Evolutionary conservation across 2,329 filamentous ascomycete genomes (phyloP).

Genomic region (Microcyclosporella mali): DNA sequence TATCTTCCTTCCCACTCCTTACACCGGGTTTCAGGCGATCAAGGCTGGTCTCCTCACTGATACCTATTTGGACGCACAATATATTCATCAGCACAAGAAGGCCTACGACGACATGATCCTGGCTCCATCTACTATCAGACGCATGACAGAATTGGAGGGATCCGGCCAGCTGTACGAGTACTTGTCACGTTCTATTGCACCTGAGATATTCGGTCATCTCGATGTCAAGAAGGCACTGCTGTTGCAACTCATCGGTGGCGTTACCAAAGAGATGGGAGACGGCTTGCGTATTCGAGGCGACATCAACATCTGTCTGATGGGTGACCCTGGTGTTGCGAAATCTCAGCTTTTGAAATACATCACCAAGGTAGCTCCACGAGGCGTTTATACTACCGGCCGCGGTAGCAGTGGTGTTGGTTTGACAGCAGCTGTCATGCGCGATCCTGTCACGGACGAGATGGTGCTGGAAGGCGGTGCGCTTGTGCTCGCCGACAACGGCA

Average conservation of each 20-base stretch:
- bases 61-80: constrained; percentile 91
- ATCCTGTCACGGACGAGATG: constrained; percentile 79
- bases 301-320: constrained; percentile 98
- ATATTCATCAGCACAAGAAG: constrained; percentile 94
- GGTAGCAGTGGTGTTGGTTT: constrained; percentile 77
- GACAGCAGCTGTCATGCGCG: constrained; percentile 76
- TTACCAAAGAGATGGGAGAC: constrained; percentile 93
- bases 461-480: constrained; percentile 74
- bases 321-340: constrained; percentile 98
- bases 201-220: constrained; percentile 91
- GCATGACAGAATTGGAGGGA: constrained; percentile 78
- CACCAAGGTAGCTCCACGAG: constrained; percentile 91
- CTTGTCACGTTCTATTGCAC: constrained; percentile 89
- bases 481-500: constrained; percentile 74
- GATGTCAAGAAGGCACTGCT: constrained; percentile 98
- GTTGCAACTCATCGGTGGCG: constrained; percentile 90
- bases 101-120: constrained; percentile 89
- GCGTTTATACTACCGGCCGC: constrained; percentile 75
- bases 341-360: constrained; percentile 98
- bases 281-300: constrained; percentile 99
- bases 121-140: constrained; percentile 69
- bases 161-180: constrained; percentile 94
- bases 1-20: constrained; percentile 93
- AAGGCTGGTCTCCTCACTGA: constrained; percentile 93
- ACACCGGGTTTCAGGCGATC: constrained; percentile 98